Conservation (phyloP, 2,329 filamentous ascomycete species). For the Ceratocystis albifundus region DNA sequence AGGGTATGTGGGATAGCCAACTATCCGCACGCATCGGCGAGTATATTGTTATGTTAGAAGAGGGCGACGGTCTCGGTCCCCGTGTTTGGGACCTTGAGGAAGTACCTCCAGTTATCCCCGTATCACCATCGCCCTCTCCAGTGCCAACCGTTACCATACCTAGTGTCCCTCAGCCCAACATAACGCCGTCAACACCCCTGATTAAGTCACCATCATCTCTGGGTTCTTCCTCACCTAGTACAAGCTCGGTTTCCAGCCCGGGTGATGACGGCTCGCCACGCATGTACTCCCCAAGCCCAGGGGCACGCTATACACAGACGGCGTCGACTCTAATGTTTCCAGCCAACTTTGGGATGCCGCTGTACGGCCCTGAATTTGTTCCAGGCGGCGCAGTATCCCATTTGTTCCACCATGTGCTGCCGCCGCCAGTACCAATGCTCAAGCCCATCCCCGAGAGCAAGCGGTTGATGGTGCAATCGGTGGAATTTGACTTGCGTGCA, state of each 20-base stretch:
- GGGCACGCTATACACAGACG: background rate
- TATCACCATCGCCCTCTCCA: background rate
- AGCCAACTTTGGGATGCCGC: background rate
- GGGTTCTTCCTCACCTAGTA: background rate
- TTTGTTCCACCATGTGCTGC: no score
- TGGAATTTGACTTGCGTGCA: constrained; percentile 46
- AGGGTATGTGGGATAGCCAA: constrained; percentile 60
- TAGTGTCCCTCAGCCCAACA: background rate
- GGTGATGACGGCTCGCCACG: background rate
- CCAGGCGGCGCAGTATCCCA: background rate
- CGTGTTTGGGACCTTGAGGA: constrained; percentile 14
- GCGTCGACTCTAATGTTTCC: background rate
- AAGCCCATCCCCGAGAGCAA: constrained; percentile 39
- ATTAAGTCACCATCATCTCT: background rate
- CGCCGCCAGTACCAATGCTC: background rate
- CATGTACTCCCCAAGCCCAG: background rate
- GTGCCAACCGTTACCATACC: background rate
- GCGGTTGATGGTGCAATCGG: constrained; percentile 45
- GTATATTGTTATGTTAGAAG: constrained; percentile 46
- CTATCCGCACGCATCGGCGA: constrained; percentile 44
- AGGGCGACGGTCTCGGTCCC: constrained; percentile 32
- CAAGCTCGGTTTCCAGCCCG: background rate
- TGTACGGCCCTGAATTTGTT: background rate
- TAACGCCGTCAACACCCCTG: background rate
- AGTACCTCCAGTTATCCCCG: constrained; percentile 1